Conservation (phyloP, 2,329 filamentous ascomycete genomes). For the Claviceps sp. region DNA sequence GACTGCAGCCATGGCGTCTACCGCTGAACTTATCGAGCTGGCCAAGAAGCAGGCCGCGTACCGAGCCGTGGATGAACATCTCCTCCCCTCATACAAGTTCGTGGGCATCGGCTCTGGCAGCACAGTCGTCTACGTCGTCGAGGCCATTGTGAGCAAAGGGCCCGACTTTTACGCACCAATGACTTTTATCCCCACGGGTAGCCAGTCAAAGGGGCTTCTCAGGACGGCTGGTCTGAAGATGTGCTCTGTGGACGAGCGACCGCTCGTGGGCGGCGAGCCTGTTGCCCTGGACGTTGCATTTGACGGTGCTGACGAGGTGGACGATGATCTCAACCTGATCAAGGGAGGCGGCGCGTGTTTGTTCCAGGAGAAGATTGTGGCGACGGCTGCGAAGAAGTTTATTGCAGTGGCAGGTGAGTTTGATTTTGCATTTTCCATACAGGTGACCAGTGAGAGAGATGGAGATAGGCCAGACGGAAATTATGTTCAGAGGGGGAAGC, state of each 20-base stretch:
- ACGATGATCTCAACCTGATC: slow-evolving; percentile 88
- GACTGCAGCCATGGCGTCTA: slow-evolving; percentile 22
- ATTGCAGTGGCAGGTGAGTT: slow-evolving; percentile 67
- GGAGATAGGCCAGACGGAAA: neutral
- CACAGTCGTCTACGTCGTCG: slow-evolving; percentile 74
- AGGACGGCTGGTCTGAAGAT: slow-evolving; percentile 63
- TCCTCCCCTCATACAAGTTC: slow-evolving; percentile 46
- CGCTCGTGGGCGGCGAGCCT: slow-evolving; percentile 27
- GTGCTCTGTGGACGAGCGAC: slow-evolving; percentile 64
- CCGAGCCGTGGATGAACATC: slow-evolving; percentile 61
- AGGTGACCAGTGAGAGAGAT: no score
- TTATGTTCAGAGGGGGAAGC: slow-evolving; percentile 2
- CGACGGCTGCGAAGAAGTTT: slow-evolving; percentile 70
- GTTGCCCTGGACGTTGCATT: slow-evolving; percentile 75
- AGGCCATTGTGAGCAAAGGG: slow-evolving; percentile 57
- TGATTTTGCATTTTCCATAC: neutral
- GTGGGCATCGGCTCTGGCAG: slow-evolving; percentile 73
- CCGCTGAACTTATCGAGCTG: slow-evolving; percentile 41
- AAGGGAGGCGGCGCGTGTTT: slow-evolving; percentile 96
- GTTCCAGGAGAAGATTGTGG: slow-evolving; percentile 95
- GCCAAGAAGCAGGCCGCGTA: slow-evolving; percentile 65
- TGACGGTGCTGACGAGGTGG: slow-evolving; percentile 94
- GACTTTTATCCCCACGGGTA: slow-evolving; percentile 84
- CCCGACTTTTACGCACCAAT: slow-evolving; percentile 44
- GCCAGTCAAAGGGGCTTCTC: slow-evolving; percentile 80